Base-by-base conservation (phyloP, 805 yeast species). In the Pichia cabralensis region DNA sequence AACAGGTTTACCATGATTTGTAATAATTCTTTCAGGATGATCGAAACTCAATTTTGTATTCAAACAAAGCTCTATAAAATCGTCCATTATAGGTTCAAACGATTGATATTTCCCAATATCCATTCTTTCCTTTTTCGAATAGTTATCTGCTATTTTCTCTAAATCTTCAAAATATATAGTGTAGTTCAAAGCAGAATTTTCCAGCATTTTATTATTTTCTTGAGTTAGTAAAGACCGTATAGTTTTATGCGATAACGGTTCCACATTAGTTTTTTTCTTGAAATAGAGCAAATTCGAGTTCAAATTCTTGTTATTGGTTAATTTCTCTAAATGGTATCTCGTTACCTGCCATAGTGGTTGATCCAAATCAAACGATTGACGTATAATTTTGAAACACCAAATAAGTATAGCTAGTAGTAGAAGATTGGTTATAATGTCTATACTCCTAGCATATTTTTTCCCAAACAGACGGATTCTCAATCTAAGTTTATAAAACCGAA, bases 1-100 rank as follows among this genome's bases (percentile, higher is more conserved):
- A 22, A 47, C 38, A 1, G 53, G 44, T 28, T 48, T 49, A 9
- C 55, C 55, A 3, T 27, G 20, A 8, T 34, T 38, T 8, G 38
- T 34, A 5, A 40, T 34, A 6, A 26, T 14, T 23, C 56, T 38
- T 23, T 46, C 46, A 4, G 46, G 48, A 25, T 49, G 51, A 14
- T 39, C 36, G 21, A 41, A 31, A 1, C 18, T 6, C 15, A 37
- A 14, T 36, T 35, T 34, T 17, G 40, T 41, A 1, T 41, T 39
- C 1, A 27, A 27, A 8, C 48, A 22, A 3, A 37, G 33, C 4
- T 40, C 31, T 1, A 42, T 28, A n/a, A 24, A 48, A 14, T 43
- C 26, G 5, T 22, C 9, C 16, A 47, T 39, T 26, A 48, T 43
- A 18, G 30, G 17, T 10, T 38, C 28, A 22, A 38, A 28, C 3